phyloP scores from a whole-genome alignment of 345 rosid species.

The Lepidium didymum region DNA sequence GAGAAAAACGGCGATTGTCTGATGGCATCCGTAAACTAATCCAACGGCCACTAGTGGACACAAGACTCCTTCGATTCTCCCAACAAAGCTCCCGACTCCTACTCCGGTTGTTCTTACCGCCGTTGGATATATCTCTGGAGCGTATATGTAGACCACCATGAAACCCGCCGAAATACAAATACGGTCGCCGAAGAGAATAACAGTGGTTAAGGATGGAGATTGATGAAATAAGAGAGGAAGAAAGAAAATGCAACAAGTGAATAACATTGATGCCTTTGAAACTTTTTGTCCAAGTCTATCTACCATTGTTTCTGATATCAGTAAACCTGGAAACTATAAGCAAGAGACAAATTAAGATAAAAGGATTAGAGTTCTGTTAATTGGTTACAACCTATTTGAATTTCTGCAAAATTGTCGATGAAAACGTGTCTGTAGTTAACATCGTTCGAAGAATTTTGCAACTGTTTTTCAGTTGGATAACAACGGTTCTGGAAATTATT shows the following conservation, averaged over 20 bases:
- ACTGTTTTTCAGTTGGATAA: conserved; percentile 14
- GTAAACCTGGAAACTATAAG: conserved; percentile 82
- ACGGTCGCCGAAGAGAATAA: conserved; percentile 74
- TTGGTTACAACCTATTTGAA: background rate
- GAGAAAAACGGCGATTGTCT: conserved; percentile 51
- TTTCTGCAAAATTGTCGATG: conserved; percentile 73
- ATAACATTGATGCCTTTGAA: conserved; percentile 76
- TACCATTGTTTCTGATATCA: conserved; percentile 62
- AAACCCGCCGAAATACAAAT: conserved; percentile 78
- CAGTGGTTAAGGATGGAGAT: conserved; percentile 50
- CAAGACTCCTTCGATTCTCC: conserved; percentile 87
- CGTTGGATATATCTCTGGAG: conserved; percentile 95
- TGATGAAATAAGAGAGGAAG: conserved; percentile 72
- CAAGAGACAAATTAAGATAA: background rate
- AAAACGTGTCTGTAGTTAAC: conserved; percentile 67
- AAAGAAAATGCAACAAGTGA: conserved; percentile 57
- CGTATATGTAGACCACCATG: conserved; percentile 66
- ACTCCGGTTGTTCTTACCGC: conserved; percentile 85
- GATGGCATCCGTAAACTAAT: conserved; percentile 79
- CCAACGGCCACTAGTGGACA: conserved; percentile 88
- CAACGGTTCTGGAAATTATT: conserved; percentile 46
- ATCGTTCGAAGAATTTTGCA: conserved; percentile 27
- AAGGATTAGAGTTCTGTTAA: background rate
- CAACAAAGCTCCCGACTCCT: conserved; percentile 80
- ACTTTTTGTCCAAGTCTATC: conserved; percentile 80